Conservation (phyloP, 192 early-diverging fungal genomes). For the Gryganskiella cystojenkinii region DNA sequence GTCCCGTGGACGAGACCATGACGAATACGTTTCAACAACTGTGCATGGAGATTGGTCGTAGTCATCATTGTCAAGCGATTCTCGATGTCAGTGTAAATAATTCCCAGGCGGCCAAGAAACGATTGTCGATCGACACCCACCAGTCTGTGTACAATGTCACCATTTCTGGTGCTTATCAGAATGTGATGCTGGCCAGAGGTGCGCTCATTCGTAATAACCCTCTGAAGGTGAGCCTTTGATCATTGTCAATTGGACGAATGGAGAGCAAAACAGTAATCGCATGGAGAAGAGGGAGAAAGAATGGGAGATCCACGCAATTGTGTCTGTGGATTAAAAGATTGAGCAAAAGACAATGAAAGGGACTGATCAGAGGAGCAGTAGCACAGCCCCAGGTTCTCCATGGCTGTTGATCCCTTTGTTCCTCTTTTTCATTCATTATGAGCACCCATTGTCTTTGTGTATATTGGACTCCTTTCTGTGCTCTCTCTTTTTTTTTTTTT, state of each 20-base stretch:
- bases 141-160: conserved; percentile 62
- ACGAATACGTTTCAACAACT: conserved; percentile 35
- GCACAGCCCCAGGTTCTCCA: too few relatives aligned
- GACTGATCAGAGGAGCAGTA: too few relatives aligned
- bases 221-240: conserved; percentile 59
- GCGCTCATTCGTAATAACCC: conserved; percentile 58
- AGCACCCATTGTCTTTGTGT: too few relatives aligned
- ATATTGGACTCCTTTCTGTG: too few relatives aligned
- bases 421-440: neutral
- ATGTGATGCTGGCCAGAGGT: conserved; percentile 52
- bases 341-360: too few relatives aligned
- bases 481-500: too few relatives aligned
- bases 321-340: too few relatives aligned
- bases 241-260: too few relatives aligned
- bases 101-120: conserved; percentile 31
- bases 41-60: conserved; percentile 22
- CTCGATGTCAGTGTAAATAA: conserved; percentile 44
- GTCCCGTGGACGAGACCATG: conserved; percentile 37
- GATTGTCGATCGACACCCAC: conserved; percentile 52
- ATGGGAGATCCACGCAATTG: too few relatives aligned
- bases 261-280: too few relatives aligned
- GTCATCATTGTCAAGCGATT: conserved; percentile 37
- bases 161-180: conserved; percentile 53
- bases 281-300: too few relatives aligned
- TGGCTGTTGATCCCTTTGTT: too few relatives aligned